A percentile compares a stretch with the other conserved stretches of the same genome.
phyloP scores from a whole-genome alignment of 1,284 basidiomycete species.

The Heterobasidion irregulare region DNA sequence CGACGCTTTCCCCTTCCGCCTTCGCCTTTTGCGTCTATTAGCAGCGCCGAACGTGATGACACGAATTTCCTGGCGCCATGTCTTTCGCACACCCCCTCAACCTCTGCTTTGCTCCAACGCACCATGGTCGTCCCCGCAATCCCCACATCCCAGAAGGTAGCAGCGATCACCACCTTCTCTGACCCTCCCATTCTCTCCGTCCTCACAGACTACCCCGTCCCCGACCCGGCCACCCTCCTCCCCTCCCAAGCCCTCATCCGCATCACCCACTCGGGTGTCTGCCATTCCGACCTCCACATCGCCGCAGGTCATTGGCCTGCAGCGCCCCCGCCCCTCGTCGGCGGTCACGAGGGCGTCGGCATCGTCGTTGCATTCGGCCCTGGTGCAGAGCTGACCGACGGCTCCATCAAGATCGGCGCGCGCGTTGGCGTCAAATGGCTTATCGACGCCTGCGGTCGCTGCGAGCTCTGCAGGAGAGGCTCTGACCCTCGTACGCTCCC shows the following conservation, averaged over 20 bases:
- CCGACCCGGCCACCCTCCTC: slow-evolving; percentile 45
- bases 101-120: too few relatives aligned
- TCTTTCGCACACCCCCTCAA: too few relatives aligned
- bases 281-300: slow-evolving; percentile 61
- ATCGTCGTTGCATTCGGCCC: slow-evolving; percentile 61
- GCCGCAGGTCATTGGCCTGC: slow-evolving; percentile 47
- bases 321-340: slow-evolving; percentile 50
- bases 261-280: slow-evolving; percentile 55
- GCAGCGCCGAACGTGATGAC: too few relatives aligned
- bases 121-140: slow-evolving; percentile 15
- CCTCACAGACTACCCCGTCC: slow-evolving; percentile 37
- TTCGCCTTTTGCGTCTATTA: too few relatives aligned
- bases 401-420: slow-evolving; percentile 43
- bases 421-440: slow-evolving; percentile 74
- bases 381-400: slow-evolving; percentile 27
- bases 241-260: slow-evolving; percentile 64
- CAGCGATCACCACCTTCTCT: slow-evolving; percentile 31
- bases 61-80: too few relatives aligned
- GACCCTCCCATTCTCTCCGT: slow-evolving; percentile 23
- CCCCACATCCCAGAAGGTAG: slow-evolving; percentile 39
- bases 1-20: too few relatives aligned
- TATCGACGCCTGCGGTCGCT: slow-evolving; percentile 52
- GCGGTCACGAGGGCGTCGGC: slow-evolving; percentile 63
- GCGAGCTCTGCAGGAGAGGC: slow-evolving; percentile 52
- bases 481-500: slow-evolving; percentile 38